Conservation (phyloP, 257 asterid species). For the Anisodus tanguticus region DNA sequence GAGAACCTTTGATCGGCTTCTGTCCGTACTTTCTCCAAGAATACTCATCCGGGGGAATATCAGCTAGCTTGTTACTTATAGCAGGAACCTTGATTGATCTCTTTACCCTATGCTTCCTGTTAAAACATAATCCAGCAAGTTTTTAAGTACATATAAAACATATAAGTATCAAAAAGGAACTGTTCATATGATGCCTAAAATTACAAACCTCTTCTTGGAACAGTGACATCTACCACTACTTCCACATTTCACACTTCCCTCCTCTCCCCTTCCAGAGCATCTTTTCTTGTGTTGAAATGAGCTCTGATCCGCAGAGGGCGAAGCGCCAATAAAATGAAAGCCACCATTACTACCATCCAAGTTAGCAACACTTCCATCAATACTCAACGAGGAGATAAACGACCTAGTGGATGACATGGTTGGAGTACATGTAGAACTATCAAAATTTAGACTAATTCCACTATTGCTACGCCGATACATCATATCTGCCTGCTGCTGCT, state of each 20-base stretch:
- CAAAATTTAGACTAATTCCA: constrained; percentile 82
- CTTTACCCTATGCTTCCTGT: constrained; percentile 72
- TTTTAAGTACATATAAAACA: background rate
- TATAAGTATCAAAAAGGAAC: background rate
- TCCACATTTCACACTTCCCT: constrained; percentile 90
- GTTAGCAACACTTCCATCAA: constrained; percentile 85
- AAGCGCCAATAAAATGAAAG: constrained; percentile 67
- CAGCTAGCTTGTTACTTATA: constrained; percentile 74
- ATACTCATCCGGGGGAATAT: constrained; percentile 75
- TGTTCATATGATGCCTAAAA: constrained; percentile 14
- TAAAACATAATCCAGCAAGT: background rate
- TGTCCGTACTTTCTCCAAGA: constrained; percentile 88
- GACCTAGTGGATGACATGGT: constrained; percentile 88
- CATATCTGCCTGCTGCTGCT: constrained; percentile 49
- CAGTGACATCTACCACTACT: constrained; percentile 86
- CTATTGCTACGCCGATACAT: constrained; percentile 64
- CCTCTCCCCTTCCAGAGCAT: constrained; percentile 80
- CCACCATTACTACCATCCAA: constrained; percentile 61
- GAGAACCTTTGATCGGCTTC: constrained; percentile 84
- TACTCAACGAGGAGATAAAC: constrained; percentile 81
- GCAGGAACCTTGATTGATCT: constrained; percentile 76
- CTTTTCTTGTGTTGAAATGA: constrained; percentile 69
- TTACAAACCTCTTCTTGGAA: constrained; percentile 78
- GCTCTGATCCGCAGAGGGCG: constrained; percentile 80
- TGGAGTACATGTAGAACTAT: constrained; percentile 77